These are phyloP conservation scores for Penicillium sp. DNA, from an alignment of 2,329 filamentous ascomycete species.

Conservation along the genomic window DNA sequence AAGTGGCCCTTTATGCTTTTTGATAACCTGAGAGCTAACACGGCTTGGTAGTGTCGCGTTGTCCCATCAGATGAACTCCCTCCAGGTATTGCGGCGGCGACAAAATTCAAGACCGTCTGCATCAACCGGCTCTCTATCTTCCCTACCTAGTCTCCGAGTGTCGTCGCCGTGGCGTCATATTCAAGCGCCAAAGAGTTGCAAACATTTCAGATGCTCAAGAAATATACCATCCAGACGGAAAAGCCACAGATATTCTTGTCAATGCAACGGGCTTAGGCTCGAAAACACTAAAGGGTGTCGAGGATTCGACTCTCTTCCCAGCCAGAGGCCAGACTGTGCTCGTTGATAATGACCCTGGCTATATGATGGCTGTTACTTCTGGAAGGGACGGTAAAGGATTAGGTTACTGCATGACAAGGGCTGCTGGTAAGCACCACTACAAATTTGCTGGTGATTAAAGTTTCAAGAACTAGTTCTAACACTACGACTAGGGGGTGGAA, in stretches of 20 bases:
- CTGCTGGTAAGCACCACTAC: conserved; percentile 41
- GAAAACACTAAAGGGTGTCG: conserved; percentile 72
- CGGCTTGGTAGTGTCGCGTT: neutral
- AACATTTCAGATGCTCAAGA: conserved; percentile 1
- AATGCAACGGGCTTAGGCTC: conserved; percentile 81
- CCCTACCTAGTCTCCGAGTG: conserved; percentile 1
- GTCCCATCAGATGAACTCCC: neutral
- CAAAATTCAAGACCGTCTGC: conserved; percentile 32
- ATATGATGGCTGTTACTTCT: conserved; percentile 72
- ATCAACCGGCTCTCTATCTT: conserved; percentile 4
- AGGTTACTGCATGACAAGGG: conserved; percentile 78
- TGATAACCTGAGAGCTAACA: neutral
- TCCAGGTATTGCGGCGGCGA: neutral
- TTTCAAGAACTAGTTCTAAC: neutral
- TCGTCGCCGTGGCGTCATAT: conserved; percentile 1
- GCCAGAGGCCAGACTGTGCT: conserved; percentile 78
- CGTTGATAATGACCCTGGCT: conserved; percentile 69
- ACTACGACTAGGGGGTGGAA: conserved; percentile 58
- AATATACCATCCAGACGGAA: neutral
- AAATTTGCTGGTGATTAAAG: neutral
- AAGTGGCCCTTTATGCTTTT: neutral
- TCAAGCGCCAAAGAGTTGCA: neutral
- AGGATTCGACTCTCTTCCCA: conserved; percentile 69
- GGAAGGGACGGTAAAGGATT: conserved; percentile 70
- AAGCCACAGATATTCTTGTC: conserved; percentile 63